Evolutionary conservation across 108 stramenopile species (phyloP), one percentile per base, ranked within the genome.

Genomic region (Aurantiochytrium sp.): DNA sequence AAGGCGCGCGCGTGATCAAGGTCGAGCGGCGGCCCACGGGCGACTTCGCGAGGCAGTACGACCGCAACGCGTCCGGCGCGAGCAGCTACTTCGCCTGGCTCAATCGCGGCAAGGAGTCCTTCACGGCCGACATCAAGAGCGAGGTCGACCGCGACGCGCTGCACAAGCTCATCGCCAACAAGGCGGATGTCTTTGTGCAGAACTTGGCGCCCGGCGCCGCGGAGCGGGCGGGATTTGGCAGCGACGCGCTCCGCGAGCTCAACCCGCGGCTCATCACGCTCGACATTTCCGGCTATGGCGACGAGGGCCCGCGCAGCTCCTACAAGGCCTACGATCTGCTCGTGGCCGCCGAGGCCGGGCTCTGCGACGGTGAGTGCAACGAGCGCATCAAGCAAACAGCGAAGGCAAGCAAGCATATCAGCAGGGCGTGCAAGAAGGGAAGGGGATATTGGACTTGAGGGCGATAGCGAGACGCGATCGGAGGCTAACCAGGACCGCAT

Each of bases 61-160:
- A 81, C 73, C 42, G 42, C 19, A 48, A 81, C 73, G 73, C 73
- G 45, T 24, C 24, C 12, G 73, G 73, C 6, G 45, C 42, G 42
- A 81, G 73, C 73, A 81, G 73, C 73, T 81, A 81, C 73, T 81
- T 81, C 32, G 73, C 73, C 6, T 81, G 73, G 73, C 73, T 81
- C 21, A 81, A 81, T 24, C 39, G 73, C 12, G 73, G 73, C 45
- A 81, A 81, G 45, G 73, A 81, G 45, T 81, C 73, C 42, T 48
- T 81, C 27, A 41, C 45, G 27, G 73, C 73, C 12, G 73, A 81
- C 24, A 81, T 81, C 45, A 81, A 81, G 24, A 24, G 8, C 27
- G 73, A 41, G 0, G 73, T 6, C n/a, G 73, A 81, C 45, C 21
- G 73, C 21, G 73, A 81, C 6, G 45, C n/a, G 39, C 39, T 81